Evolutionary conservation across 1,284 basidiomycete genomes (phyloP), one percentile per base, ranked within the genome.

Genomic region (Hypsizygus ulmarius): DNA sequence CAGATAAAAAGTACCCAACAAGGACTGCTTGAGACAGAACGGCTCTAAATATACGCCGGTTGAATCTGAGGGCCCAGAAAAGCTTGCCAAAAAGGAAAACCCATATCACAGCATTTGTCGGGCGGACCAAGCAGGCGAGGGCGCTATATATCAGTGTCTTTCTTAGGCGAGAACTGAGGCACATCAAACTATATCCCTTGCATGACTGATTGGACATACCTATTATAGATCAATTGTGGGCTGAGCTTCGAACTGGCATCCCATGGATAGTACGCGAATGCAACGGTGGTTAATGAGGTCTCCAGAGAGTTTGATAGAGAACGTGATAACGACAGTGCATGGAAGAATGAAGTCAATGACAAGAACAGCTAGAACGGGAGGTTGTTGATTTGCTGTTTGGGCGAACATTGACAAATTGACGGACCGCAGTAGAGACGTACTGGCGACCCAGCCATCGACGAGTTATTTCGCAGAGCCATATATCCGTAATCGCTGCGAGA

Each of bases 221-320:
- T 64, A 43, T 70, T 64, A 47, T 68, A 69, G 15, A 70, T 63
- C 8, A 72, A 47, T 11, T 66, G 62, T 2, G 64, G 58, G 38
- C 65, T 71, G 25, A 65, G 50, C 18, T 59, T 58, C 0, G 62
- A 56, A 44, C 63, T 63, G 9, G 67, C 53, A 51, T 78, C 68
- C 87, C 85, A 90, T 1, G 87, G 94, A 70, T 91, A 98, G 62
- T 80, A 81, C 18, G 74, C 75, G 42, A 97, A 75, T 0, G 94
- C 94, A 30, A 88, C 69, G 0, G 84, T 84, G 0, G 89, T 90
- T 34, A 99, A 67, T 0, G 90, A 83, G 0, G 93, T 94, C 64
- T 99, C 97, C 15, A 93, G 70, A 4, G 93, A 95, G 63, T 98
- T 99, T 11, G 93, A 96, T 32, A 99, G 74, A 0, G 94, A 92